These are phyloP conservation scores for Zygoascus flipseniorum DNA, from an alignment of 805 yeast species.

Conservation along the genomic window DNA sequence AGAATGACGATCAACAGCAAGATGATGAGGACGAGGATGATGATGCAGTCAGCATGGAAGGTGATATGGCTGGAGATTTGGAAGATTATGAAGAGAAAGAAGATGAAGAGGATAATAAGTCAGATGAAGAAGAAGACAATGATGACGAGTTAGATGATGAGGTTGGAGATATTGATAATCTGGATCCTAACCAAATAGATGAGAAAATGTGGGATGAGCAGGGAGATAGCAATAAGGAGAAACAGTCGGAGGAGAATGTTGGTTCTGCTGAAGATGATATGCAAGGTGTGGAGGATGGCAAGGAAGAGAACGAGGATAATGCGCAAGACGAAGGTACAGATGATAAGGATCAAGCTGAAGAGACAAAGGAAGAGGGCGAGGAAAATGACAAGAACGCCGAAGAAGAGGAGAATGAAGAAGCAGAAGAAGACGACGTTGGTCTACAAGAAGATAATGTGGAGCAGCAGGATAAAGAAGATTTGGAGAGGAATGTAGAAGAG, in stretches of 20 bases:
- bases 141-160: slow-evolving; percentile 81
- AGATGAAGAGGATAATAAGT: slow-evolving; percentile 40
- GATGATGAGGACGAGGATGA: slow-evolving; percentile 53
- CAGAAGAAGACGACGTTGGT: neutral
- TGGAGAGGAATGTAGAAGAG: slow-evolving; percentile 73
- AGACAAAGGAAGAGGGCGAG: slow-evolving; percentile 73
- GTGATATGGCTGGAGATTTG: slow-evolving; percentile 91
- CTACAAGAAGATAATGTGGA: slow-evolving; percentile 17
- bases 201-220: slow-evolving; percentile 97
- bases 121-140: slow-evolving; percentile 44
- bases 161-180: slow-evolving; percentile 77
- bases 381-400: slow-evolving; percentile 65
- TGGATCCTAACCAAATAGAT: slow-evolving; percentile 91
- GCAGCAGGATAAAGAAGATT: slow-evolving; percentile 29
- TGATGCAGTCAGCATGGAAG: slow-evolving; percentile 89
- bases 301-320: slow-evolving; percentile 25
- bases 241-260: slow-evolving; percentile 63
- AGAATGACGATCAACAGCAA: slow-evolving; percentile 61
- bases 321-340: slow-evolving; percentile 43
- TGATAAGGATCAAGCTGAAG: slow-evolving; percentile 41
- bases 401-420: slow-evolving; percentile 31
- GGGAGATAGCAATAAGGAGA: slow-evolving; percentile 55
- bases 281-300: slow-evolving; percentile 21
- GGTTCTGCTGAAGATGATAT: slow-evolving; percentile 36
- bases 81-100: slow-evolving; percentile 73